Evolutionary conservation across 1,284 basidiomycete species (phyloP), one percentile per base, ranked within the genome.

Genomic region (Megacollybia platyphylla): DNA sequence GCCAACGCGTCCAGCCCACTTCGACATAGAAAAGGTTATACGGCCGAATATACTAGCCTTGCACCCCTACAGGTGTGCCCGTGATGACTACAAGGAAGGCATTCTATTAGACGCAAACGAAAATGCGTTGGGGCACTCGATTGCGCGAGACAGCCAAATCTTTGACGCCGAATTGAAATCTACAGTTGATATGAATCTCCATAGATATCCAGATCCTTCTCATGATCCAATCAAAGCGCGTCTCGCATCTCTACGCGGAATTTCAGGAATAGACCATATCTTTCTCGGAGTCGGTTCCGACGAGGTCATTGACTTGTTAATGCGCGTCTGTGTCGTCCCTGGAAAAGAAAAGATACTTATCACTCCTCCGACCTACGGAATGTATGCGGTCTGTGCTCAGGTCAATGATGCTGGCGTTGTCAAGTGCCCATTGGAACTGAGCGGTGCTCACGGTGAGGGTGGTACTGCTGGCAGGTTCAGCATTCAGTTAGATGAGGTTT

Each of bases 71-170:
- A 81, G 93, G 27, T 97, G 91, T 54, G 96, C 96, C 1, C 72
- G 94, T 42, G 96, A 99, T 57, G 94, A 98, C 67, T 99, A 97
- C 64, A 80, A 84, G 39, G 70, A 76, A 1, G 93, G 93, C 20
- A 84, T 97, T 52, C 76, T 99, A n/a, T 76, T 99, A 28, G 96
- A 99, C 54, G 96, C 96, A 27, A 98, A 97, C 62, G 94, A 98
- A 67, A 97, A 98, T 58, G 76, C 91, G 0, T 70, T 94, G 36
- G 94, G 94, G 0, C 87, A 90, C 56, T 82, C 87, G 1, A 79
- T 97, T n/a, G 66, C 73, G 18, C 40, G 50, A 10, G 48, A 60
- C 7, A 18, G 45, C 1, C 53, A 67, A 52, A 44, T 55, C 31
- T 51, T 53, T 29, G 48, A 62, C 24, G 47, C 57, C 11, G 55